phyloP scores from a whole-genome alignment of 2,329 filamentous ascomycete genomes.

The Allantophomopsis cytisporea region DNA sequence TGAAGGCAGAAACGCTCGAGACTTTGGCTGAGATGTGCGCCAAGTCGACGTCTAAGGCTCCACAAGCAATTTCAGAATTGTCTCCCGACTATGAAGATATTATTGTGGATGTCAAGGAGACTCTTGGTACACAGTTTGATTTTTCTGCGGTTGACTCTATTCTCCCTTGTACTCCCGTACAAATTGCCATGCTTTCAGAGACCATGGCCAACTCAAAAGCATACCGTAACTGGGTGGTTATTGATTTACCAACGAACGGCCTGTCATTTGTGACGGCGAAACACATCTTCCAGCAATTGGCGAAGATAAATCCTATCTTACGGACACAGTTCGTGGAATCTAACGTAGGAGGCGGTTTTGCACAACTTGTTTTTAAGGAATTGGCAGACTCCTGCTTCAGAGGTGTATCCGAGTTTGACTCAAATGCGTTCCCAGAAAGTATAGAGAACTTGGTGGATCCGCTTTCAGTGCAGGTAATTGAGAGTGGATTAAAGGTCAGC shows the following conservation, averaged over 20 bases:
- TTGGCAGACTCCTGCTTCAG: conserved; percentile 19
- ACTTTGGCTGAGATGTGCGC: conserved; percentile 20
- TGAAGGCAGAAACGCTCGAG: conserved; percentile 37
- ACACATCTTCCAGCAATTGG: conserved; percentile 34
- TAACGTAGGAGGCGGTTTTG: conserved; percentile 30
- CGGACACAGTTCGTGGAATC: conserved; percentile 58
- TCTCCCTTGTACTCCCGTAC: conserved; percentile 56
- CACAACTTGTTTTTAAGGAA: conserved; percentile 49
- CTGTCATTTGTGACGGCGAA: conserved; percentile 23
- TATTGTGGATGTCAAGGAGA: background rate
- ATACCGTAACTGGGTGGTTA: conserved; percentile 69
- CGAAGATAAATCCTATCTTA: conserved; percentile 48
- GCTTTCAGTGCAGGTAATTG: conserved; percentile 42
- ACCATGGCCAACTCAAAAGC: conserved; percentile 41
- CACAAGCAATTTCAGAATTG: background rate
- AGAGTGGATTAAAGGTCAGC: conserved; percentile 9
- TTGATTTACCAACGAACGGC: conserved; percentile 28
- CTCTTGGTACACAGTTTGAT: background rate
- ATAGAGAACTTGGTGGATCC: conserved; percentile 30
- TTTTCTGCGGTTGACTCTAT: conserved; percentile 24
- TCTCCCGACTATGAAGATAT: background rate
- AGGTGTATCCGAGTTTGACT: conserved; percentile 19
- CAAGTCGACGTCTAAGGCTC: conserved; percentile 7
- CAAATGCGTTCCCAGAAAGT: conserved; percentile 23
- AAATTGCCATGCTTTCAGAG: conserved; percentile 70